Conservation (phyloP, 2,329 filamentous ascomycete species). For the Sphaerulina vaccinii region DNA sequence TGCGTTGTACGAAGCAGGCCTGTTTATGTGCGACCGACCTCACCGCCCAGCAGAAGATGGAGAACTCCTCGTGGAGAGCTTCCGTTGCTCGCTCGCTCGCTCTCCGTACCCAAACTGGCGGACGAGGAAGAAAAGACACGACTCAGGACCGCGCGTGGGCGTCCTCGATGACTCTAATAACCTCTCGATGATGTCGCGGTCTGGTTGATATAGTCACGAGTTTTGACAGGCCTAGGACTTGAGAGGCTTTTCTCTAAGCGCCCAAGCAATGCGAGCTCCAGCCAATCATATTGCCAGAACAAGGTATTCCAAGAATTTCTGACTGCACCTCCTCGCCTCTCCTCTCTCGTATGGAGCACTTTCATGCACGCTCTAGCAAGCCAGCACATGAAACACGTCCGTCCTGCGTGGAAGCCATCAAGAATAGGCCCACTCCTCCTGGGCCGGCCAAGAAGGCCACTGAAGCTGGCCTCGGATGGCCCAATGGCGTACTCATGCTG, state of each 20-base stretch:
- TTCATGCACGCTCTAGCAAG: slow-evolving; percentile 18
- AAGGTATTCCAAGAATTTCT: slow-evolving; percentile 4
- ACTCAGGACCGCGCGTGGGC: not conserved
- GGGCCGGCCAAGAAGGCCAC: slow-evolving; percentile 3
- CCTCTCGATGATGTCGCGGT: not conserved
- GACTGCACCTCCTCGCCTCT: slow-evolving; percentile 8
- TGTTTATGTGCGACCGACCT: slow-evolving; percentile 10
- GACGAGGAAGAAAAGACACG: not conserved
- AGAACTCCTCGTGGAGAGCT: not conserved
- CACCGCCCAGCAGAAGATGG: slow-evolving; percentile 4
- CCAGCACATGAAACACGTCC: slow-evolving; percentile 30
- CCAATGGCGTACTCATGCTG: slow-evolving; percentile 24
- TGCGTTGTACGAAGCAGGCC: slow-evolving; percentile 13
- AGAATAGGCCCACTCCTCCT: slow-evolving; percentile 21
- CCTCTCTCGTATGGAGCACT: not conserved
- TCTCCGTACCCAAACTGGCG: not conserved
- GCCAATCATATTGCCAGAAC: slow-evolving; percentile 5
- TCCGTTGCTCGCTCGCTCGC: not conserved
- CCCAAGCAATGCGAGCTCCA: not conserved
- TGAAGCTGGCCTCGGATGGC: slow-evolving; percentile 11
- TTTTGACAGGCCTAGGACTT: slow-evolving; percentile 8
- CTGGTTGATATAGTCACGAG: slow-evolving; percentile 8
- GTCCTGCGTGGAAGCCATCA: slow-evolving; percentile 29
- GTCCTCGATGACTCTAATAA: not conserved
- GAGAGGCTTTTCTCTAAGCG: slow-evolving; percentile 10